Evolutionary conservation across 2,329 filamentous ascomycete species (phyloP).

Genomic region (Berkeleyomyces rouxiae): DNA sequence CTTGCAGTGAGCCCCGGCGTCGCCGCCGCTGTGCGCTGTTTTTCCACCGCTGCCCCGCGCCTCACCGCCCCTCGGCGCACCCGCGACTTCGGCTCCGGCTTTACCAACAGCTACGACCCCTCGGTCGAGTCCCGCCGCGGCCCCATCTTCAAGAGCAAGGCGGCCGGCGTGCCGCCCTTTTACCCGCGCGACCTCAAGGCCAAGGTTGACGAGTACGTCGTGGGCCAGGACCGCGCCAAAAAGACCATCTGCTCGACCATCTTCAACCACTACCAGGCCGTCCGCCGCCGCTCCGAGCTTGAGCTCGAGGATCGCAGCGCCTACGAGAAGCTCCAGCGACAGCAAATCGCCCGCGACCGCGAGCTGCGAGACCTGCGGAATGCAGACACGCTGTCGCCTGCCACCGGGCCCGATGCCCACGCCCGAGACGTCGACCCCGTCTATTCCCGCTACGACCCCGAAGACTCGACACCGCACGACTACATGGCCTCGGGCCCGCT

Average conservation of each 20-base stretch:
- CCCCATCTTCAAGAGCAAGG: conserved; percentile 39
- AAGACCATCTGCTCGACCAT: conserved; percentile 85
- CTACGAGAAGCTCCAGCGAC: conserved; percentile 50
- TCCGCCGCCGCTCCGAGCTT: conserved; percentile 61
- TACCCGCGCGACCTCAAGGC: conserved; percentile 62
- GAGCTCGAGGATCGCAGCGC: conserved; percentile 46
- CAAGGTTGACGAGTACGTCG: conserved; percentile 87
- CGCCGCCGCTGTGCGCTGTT: conserved; percentile 17
- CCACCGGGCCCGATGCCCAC: conserved; percentile 14
- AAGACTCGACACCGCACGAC: conserved; percentile 18
- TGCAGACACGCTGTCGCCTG: conserved; percentile 3
- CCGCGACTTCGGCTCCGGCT: conserved; percentile 38
- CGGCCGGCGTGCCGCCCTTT: conserved; percentile 42
- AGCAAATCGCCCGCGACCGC: conserved; percentile 54
- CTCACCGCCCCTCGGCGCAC: conserved; percentile 24
- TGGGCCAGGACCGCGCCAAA: conserved; percentile 88
- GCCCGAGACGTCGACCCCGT: conserved; percentile 6
- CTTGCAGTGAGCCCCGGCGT: conserved; percentile 4
- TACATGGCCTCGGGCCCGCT: background rate
- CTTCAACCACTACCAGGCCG: conserved; percentile 89
- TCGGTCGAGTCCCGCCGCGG: conserved; percentile 34
- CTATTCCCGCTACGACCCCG: conserved; percentile 3
- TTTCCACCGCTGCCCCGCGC: conserved; percentile 16
- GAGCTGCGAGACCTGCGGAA: conserved; percentile 22
- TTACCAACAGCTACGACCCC: conserved; percentile 43